Evolutionary conservation across 2,329 filamentous ascomycete species (phyloP).

Genomic region (Leptosphaerulina australis): DNA sequence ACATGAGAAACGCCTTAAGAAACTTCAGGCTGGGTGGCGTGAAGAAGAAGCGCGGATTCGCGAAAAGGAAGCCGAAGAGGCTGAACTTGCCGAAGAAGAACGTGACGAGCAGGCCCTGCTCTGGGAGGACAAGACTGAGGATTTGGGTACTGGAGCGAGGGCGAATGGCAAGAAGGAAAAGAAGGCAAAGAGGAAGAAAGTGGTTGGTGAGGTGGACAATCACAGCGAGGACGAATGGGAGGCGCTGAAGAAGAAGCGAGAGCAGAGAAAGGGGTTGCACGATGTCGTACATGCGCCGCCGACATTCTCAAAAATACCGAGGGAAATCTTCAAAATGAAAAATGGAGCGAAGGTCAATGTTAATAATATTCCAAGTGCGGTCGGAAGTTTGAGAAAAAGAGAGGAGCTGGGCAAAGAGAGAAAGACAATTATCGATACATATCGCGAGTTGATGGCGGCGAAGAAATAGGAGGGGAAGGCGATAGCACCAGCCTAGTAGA

Average conservation of each 20-base stretch:
- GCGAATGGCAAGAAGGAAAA: slow-evolving; percentile 56
- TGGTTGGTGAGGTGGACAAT: slow-evolving; percentile 56
- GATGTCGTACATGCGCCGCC: slow-evolving; percentile 78
- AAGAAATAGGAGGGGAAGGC: slow-evolving; percentile 25
- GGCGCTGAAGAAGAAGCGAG: slow-evolving; percentile 63
- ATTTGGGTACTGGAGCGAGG: slow-evolving; percentile 58
- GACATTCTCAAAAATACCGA: slow-evolving; percentile 66
- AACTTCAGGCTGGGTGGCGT: slow-evolving; percentile 64
- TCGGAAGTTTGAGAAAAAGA: slow-evolving; percentile 72
- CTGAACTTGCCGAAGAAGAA: slow-evolving; percentile 67
- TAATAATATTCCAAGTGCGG: slow-evolving; percentile 69
- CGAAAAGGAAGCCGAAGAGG: slow-evolving; percentile 79
- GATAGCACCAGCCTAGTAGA: slow-evolving; percentile 1
- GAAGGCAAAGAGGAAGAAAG: slow-evolving; percentile 59
- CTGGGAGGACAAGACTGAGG: slow-evolving; percentile 67
- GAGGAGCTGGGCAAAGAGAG: slow-evolving; percentile 75
- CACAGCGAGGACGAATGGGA: slow-evolving; percentile 79
- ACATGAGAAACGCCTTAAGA: slow-evolving; percentile 79
- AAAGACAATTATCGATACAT: slow-evolving; percentile 73
- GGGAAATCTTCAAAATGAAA: slow-evolving; percentile 68
- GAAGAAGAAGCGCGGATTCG: slow-evolving; percentile 62
- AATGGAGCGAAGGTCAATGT: slow-evolving; percentile 70
- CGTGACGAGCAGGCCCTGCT: slow-evolving; percentile 67
- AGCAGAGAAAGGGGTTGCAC: slow-evolving; percentile 62
- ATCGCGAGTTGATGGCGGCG: slow-evolving; percentile 69